Conservation (phyloP, 345 rosid species). For the Aethionema arabicum region DNA sequence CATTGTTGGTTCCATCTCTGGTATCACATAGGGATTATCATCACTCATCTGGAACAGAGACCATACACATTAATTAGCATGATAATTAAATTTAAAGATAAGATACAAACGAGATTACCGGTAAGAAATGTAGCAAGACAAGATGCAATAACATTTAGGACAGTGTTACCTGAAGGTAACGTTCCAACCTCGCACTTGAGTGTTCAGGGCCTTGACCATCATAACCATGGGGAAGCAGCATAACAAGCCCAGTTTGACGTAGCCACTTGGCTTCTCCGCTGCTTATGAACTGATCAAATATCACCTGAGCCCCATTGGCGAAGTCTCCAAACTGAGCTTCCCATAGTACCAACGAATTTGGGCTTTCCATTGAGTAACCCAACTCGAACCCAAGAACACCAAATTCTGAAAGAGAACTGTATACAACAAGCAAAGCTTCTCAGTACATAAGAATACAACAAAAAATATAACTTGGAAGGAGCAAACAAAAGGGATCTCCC, state of each 20-base stretch:
- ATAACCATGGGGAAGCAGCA: conserved; percentile 80
- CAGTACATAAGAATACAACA: background rate
- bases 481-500: background rate
- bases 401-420: conserved; percentile 82
- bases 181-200: conserved; percentile 78
- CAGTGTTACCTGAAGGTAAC: conserved; percentile 69
- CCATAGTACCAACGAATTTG: conserved; percentile 76
- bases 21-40: conserved; percentile 74
- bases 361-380: conserved; percentile 87
- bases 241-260: conserved; percentile 75
- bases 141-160: background rate
- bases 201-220: conserved; percentile 92
- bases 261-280: conserved; percentile 87
- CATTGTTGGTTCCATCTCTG: conserved; percentile 78
- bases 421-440: conserved; percentile 23
- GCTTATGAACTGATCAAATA: conserved; percentile 77
- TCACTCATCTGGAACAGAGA: conserved; percentile 68
- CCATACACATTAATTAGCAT: conserved; percentile 11
- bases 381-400: conserved; percentile 83
- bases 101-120: background rate
- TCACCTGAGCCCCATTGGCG: conserved; percentile 81
- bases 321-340: conserved; percentile 91
- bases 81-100: background rate
- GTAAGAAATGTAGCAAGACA: too few species aligned
- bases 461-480: conserved; percentile 2